Conservation (phyloP, 1,284 basidiomycete genomes). For the Ganoderma resinaceum region DNA sequence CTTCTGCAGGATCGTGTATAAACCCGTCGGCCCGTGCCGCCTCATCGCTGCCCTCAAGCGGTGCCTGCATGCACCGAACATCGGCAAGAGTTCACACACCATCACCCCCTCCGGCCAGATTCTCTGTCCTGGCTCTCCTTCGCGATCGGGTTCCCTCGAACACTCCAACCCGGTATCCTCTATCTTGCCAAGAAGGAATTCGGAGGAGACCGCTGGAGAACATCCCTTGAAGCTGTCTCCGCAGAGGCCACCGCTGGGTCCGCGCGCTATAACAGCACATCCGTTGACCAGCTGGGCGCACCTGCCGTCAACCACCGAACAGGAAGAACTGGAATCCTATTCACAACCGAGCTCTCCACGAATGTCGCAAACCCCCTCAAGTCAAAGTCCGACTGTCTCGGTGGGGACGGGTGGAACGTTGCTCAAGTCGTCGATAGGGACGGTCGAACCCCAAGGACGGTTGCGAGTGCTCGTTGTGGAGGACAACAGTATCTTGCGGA, state of each 20-base stretch:
- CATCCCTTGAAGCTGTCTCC: constrained; percentile 19
- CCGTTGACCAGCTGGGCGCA: constrained; percentile 50
- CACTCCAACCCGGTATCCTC: constrained; percentile 25
- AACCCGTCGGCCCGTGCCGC: constrained; percentile 87
- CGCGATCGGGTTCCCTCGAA: constrained; percentile 26
- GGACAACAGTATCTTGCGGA: constrained; percentile 81
- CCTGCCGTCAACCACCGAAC: constrained; percentile 42
- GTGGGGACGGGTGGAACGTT: constrained; percentile 67
- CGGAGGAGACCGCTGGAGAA: constrained; percentile 48
- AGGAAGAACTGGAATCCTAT: constrained; percentile 38
- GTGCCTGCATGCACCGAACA: constrained; percentile 71
- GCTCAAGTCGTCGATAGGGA: constrained; percentile 63
- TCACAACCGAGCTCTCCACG: constrained; percentile 28
- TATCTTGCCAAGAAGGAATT: constrained; percentile 53
- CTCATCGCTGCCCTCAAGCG: constrained; percentile 75
- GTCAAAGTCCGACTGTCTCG: constrained; percentile 58
- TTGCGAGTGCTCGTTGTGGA: constrained; percentile 83
- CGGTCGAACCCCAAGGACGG: constrained; percentile 47
- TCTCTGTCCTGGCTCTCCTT: constrained; percentile 16
- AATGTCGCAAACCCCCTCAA: constrained; percentile 41
- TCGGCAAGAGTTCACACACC: constrained; percentile 42
- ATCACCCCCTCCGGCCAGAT: constrained; percentile 11
- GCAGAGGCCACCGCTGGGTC: constrained; percentile 51
- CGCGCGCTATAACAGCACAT: constrained; percentile 57
- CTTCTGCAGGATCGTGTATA: constrained; percentile 87